Evolutionary conservation across 1,284 basidiomycete genomes (phyloP).

Genomic region (Coriolopsis trogii): DNA sequence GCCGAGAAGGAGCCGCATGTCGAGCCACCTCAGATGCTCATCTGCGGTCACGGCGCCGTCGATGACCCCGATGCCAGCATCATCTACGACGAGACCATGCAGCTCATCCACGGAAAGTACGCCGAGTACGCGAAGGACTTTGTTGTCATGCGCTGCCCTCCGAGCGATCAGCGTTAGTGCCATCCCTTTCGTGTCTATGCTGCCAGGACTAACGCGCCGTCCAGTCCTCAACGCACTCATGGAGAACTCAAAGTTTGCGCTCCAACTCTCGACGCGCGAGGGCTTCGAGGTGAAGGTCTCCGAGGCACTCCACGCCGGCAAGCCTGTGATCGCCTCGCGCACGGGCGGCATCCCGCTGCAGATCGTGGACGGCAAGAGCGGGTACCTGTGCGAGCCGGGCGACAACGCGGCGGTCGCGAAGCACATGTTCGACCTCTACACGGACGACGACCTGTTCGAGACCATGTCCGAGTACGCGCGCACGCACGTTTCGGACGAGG

Average conservation of each 20-base stretch:
- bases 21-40: constrained; percentile 76
- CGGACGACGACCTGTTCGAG: constrained; percentile 66
- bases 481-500: constrained; percentile 79
- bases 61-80: constrained; percentile 86
- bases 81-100: constrained; percentile 79
- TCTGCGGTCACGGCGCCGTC: constrained; percentile 88
- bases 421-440: constrained; percentile 75
- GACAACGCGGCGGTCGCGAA: constrained; percentile 75
- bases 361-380: constrained; percentile 81
- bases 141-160: constrained; percentile 77
- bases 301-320: constrained; percentile 84
- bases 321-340: constrained; percentile 77
- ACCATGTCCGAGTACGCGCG: constrained; percentile 50
- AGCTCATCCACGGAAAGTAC: constrained; percentile 59
- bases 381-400: constrained; percentile 75
- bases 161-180: constrained; percentile 75
- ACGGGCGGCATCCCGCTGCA: constrained; percentile 91
- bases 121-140: constrained; percentile 66
- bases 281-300: constrained; percentile 94
- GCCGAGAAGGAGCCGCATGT: constrained; percentile 49
- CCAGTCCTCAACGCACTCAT: constrained; percentile 79
- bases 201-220: too few relatives aligned
- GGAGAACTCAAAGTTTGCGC: constrained; percentile 74
- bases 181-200: background rate
- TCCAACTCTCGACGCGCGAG: constrained; percentile 82